These are phyloP conservation scores for Colletotrichum caudatum DNA, from an alignment of 2,329 filamentous ascomycete species.

Conservation along the genomic window DNA sequence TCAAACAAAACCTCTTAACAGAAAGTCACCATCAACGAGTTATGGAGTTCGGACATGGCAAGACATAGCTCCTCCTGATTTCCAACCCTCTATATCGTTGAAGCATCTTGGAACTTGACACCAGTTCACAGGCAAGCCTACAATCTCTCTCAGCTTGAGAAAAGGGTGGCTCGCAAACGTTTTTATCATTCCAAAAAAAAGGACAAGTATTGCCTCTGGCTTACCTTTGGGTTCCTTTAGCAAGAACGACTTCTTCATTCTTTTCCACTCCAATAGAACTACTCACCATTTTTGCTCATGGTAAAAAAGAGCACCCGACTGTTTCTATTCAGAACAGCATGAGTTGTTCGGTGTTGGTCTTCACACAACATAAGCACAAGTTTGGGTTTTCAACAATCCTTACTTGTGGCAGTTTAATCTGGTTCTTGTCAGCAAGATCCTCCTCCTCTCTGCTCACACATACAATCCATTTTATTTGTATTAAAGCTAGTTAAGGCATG, in stretches of 20 bases:
- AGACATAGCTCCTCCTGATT: neutral
- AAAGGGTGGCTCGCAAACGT: neutral
- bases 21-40: neutral
- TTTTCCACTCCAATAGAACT: too few species aligned
- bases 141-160: neutral
- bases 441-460: neutral
- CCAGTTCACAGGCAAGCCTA: neutral
- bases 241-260: neutral
- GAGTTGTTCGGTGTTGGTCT: neutral
- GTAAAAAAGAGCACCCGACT: neutral
- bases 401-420: neutral
- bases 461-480: neutral
- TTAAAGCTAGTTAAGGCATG: neutral
- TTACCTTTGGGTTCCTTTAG: neutral
- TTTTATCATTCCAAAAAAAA: neutral
- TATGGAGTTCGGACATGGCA: neutral
- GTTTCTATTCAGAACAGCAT: neutral
- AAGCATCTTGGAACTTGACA: neutral
- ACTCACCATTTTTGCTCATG: too few species aligned
- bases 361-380: neutral
- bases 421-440: neutral
- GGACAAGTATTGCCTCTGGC: neutral
- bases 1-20: neutral
- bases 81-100: neutral
- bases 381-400: neutral